Percentiles rank a stretch among this genome's conserved stretches.
Evolutionary conservation across 2,329 filamentous ascomycete species (phyloP).

Genomic region (Orbilia javanica): DNA sequence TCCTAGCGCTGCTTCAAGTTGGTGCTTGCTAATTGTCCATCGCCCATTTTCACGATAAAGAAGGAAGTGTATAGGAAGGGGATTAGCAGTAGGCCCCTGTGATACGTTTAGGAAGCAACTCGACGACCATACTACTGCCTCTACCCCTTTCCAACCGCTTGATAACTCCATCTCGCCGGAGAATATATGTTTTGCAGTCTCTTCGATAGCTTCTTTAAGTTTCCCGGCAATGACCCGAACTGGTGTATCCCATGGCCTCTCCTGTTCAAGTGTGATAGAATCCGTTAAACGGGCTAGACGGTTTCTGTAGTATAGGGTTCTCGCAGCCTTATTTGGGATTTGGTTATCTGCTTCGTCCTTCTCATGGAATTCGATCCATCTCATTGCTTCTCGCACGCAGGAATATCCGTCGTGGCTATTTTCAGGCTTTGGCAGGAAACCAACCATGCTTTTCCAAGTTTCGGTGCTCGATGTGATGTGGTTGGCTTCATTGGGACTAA

Average conservation of each 20-base stretch:
- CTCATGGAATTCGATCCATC: slow-evolving; percentile 18
- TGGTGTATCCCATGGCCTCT: not conserved
- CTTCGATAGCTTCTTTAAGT: slow-evolving; percentile 12
- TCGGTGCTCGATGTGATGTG: not conserved
- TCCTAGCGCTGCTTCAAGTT: slow-evolving; percentile 16
- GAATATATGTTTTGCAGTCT: slow-evolving; percentile 3
- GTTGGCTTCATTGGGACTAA: not conserved
- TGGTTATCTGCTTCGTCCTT: not conserved
- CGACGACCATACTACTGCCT: slow-evolving; percentile 18
- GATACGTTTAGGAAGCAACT: not conserved
- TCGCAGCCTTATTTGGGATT: slow-evolving; percentile 12
- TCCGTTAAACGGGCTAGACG: slow-evolving; percentile 24
- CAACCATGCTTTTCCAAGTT: not conserved
- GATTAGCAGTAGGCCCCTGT: not conserved
- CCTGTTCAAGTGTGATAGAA: not conserved
- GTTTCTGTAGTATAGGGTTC: slow-evolving; percentile 2
- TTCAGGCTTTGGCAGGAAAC: not conserved
- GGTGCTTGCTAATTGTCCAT: slow-evolving; percentile 21
- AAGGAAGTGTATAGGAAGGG: slow-evolving; percentile 21
- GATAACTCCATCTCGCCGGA: not conserved
- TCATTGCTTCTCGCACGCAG: not conserved
- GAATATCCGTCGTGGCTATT: not conserved
- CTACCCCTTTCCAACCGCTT: not conserved
- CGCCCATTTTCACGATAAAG: slow-evolving; percentile 6
- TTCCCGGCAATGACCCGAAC: not conserved